Evolutionary conservation across 768 basidiomycete genomes (phyloP), one percentile per base, ranked within the genome.

Genomic region (Trametopsis cervina): DNA sequence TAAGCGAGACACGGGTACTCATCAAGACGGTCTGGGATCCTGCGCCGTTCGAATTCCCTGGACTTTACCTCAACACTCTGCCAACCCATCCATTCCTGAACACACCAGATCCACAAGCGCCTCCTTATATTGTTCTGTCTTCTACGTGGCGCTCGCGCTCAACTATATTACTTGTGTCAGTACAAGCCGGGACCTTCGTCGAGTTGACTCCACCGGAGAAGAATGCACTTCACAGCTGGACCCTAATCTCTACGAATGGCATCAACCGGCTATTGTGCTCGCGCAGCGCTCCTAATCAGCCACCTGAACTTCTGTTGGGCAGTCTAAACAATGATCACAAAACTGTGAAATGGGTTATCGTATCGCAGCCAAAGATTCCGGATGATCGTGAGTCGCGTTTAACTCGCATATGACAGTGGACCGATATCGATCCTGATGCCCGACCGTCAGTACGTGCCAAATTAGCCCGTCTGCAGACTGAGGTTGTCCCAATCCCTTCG

Each of bases 31-130:
- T 78, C 2, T 61, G 66, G 39, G 69, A 73, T 22, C 67, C 73
- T 0, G 54, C 56, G 2, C 29, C 52, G 2, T 58, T 59, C 27
- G 69, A 65, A 0, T 87, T 85, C 60, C 85, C 84, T 0, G 85
- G 85, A 0, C 63, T 88, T 1, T 87, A 79, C 53, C 69, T 76
- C 4, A 67, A 75, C 15, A 69, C 71, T 51, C 63, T 85, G 15
- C 61, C 72, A 0, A 35, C 65, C 0, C 60, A 58, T 1, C 72
- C 78, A 0, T 75, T 75, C 54, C 50, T 78, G 15, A 42, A 49
- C 4, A 42, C 63, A 1, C 18, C 42, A 9, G 10, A 4, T 21
- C 23, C 36, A 4, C n/a, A n/a, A n/a, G 15, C 23, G 4, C 17
- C 36, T 7, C 12, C 15, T 12, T 58, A 61, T 20, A 47, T 83